Evolutionary conservation across 2,329 filamentous ascomycete genomes (phyloP).

Genomic region (Paraphoma sp.): DNA sequence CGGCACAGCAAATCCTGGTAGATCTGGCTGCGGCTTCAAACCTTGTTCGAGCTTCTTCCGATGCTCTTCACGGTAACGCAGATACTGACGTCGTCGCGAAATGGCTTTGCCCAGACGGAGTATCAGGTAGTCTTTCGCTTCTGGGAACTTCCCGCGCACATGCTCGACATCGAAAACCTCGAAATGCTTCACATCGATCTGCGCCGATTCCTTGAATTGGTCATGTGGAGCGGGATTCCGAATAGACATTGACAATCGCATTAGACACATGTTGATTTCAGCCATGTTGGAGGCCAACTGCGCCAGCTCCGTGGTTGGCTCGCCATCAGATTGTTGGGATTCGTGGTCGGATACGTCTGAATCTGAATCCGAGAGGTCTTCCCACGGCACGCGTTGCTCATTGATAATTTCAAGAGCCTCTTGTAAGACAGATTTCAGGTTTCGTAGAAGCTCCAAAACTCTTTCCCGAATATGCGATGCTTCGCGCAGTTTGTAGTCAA

Average conservation of each 20-base stretch:
- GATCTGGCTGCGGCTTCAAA: conserved; percentile 1
- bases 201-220: conserved; percentile 26
- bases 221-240: conserved; percentile 40
- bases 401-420: conserved; percentile 16
- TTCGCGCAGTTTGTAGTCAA: conserved; percentile 42
- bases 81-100: conserved; percentile 36
- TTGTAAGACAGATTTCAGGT: conserved; percentile 22
- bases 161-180: conserved; percentile 36
- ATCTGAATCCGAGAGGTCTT: conserved; percentile 23
- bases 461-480: conserved; percentile 32
- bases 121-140: conserved; percentile 18
- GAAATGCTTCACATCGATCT: conserved; percentile 25
- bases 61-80: conserved; percentile 39
- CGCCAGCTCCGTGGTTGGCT: conserved; percentile 22
- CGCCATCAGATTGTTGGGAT: not conserved
- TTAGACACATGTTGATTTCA: conserved; percentile 38
- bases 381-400: conserved; percentile 20
- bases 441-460: conserved; percentile 28
- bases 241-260: conserved; percentile 39
- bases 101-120: conserved; percentile 38
- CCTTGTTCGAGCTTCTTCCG: conserved; percentile 27
- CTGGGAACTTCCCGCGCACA: conserved; percentile 32
- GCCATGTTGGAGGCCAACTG: conserved; percentile 23
- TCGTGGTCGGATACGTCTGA: conserved; percentile 8
- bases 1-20: not conserved